Evolutionary conservation across 352 stramenopile genomes (phyloP).

Genomic region (Sclerospora graminicola): DNA sequence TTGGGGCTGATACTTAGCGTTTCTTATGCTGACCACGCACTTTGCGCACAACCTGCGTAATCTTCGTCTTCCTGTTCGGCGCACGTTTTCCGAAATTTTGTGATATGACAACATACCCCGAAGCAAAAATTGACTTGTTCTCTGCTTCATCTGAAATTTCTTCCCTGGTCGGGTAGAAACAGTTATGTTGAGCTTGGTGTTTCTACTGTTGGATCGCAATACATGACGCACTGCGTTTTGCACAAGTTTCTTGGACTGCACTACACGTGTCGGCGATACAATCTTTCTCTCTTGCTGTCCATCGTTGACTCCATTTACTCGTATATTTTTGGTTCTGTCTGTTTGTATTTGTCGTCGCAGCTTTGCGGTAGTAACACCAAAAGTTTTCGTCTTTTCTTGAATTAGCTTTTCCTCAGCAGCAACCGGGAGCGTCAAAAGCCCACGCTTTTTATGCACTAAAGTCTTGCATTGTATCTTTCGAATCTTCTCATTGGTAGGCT

Average conservation of each 20-base stretch:
- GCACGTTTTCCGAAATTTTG: conserved; percentile 13
- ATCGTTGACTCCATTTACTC: too few species aligned
- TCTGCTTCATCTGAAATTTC: too few species aligned
- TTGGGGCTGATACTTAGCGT: too few species aligned
- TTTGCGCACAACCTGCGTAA: conserved; percentile 37
- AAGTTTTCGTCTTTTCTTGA: conserved; percentile 25
- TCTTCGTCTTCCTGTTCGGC: conserved; percentile 26
- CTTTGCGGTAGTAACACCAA: conserved; percentile 19
- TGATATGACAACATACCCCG: too few species aligned
- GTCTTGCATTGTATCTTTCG: conserved; percentile 25
- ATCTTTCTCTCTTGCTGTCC: too few species aligned
- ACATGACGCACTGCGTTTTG: too few species aligned
- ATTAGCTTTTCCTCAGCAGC: conserved; percentile 2
- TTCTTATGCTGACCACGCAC: conserved; percentile 29
- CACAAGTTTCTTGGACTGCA: too few species aligned
- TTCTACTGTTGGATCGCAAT: too few species aligned
- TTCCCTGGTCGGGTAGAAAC: too few species aligned
- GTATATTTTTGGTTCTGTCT: conserved; percentile 5
- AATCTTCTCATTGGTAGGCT: conserved; percentile 6
- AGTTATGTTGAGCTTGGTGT: too few species aligned
- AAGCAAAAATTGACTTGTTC: too few species aligned
- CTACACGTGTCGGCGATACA: too few species aligned
- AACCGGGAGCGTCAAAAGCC: conserved; percentile 8
- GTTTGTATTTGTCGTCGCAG: conserved; percentile 13
- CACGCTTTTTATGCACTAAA: conserved; percentile 39